Conservation (phyloP, 2,329 filamentous ascomycete genomes). For the Fusarium sp. region DNA sequence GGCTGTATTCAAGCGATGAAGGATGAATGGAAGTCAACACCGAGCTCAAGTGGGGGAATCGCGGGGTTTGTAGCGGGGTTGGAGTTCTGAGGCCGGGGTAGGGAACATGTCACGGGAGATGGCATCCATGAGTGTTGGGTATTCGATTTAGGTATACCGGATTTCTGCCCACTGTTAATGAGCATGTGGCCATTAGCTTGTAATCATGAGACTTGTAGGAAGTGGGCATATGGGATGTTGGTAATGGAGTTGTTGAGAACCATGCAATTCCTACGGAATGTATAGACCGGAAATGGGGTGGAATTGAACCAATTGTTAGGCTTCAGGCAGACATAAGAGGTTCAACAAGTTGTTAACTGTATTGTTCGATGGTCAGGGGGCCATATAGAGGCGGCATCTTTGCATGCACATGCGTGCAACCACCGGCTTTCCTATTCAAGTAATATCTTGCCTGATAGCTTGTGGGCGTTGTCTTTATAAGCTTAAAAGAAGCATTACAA, state of each 20-base stretch:
- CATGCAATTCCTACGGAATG: neutral
- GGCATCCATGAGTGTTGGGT: conserved; percentile 4
- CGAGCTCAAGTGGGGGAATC: conserved; percentile 27
- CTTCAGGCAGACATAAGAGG: neutral
- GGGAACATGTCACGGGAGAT: conserved; percentile 9
- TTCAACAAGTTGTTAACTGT: neutral
- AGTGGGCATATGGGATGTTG: neutral
- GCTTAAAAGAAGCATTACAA: neutral
- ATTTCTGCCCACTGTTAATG: neutral
- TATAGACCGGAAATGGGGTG: neutral
- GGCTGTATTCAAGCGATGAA: conserved; percentile 3
- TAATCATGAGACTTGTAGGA: conserved; percentile 4
- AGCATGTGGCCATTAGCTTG: conserved; percentile 14
- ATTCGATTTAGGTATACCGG: neutral
- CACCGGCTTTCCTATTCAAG: conserved; percentile 3
- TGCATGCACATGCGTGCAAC: neutral
- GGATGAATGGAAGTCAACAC: conserved; percentile 1
- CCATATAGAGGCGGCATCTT: neutral
- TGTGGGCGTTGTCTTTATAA: neutral
- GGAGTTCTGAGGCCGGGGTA: conserved; percentile 20
- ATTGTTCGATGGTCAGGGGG: neutral
- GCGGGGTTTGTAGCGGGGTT: conserved; percentile 26
- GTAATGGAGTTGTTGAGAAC: conserved; percentile 5
- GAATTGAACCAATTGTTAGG: neutral
- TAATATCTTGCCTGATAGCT: neutral